Evolutionary conservation across 345 rosid genomes (phyloP).

Genomic region (Melastoma malabathricum): DNA sequence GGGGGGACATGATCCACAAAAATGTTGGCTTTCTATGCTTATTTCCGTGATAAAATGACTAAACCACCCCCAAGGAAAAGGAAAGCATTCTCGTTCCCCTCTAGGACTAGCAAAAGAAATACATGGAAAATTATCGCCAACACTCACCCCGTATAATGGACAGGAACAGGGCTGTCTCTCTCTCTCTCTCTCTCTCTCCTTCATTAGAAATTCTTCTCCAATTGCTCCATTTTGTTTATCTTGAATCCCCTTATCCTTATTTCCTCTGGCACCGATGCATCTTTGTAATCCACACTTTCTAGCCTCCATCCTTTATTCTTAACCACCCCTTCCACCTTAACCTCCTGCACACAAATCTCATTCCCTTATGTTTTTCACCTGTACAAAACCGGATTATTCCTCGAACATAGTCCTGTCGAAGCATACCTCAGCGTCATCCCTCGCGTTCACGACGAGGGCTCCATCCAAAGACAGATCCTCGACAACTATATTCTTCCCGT

Average conservation of each 20-base stretch:
- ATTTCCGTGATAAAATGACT: no score
- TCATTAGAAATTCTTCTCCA: constrained; percentile 31
- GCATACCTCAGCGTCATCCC: constrained; percentile 73
- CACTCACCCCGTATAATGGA: no score
- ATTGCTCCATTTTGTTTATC: constrained; percentile 50
- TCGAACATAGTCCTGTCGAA: not conserved
- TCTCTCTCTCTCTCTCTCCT: no score
- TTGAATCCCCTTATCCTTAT: constrained; percentile 70
- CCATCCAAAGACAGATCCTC: constrained; percentile 72
- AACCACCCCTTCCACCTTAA: constrained; percentile 47
- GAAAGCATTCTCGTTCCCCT: no score
- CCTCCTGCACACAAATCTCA: constrained; percentile 30
- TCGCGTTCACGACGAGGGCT: constrained; percentile 50
- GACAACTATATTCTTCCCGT: constrained; percentile 40
- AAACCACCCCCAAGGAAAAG: no score
- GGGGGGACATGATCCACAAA: no score
- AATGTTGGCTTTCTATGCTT: no score
- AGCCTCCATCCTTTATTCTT: constrained; percentile 77
- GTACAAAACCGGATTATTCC: not conserved
- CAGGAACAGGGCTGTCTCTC: no score
- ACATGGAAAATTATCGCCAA: no score
- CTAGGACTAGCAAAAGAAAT: no score
- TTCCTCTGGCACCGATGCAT: constrained; percentile 60
- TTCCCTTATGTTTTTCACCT: not conserved
- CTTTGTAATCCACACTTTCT: constrained; percentile 58